phyloP scores from a whole-genome alignment of 352 stramenopile species.

The Phytopythium vexans region DNA sequence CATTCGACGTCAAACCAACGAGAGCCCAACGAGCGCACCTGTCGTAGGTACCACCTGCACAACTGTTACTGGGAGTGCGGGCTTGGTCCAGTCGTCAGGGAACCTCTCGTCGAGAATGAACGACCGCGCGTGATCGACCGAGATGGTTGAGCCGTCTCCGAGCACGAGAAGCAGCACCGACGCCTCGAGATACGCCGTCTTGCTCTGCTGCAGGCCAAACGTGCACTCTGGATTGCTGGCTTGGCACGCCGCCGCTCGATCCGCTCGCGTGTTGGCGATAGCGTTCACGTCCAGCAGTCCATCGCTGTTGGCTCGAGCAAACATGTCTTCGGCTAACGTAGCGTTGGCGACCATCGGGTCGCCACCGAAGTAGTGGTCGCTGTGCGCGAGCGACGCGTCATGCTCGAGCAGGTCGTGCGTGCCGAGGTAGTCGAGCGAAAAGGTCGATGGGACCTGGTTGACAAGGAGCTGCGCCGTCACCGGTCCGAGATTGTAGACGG shows the following conservation, averaged over 20 bases:
- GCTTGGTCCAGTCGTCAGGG: conserved; percentile 18
- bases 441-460: conserved; percentile 13
- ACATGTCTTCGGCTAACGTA: conserved; percentile 19
- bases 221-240: conserved; percentile 22
- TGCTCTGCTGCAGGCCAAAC: conserved; percentile 16
- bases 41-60: conserved; percentile 12
- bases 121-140: conserved; percentile 14
- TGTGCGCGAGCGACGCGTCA: conserved; percentile 32
- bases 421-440: conserved; percentile 31
- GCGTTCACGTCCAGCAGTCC: conserved; percentile 17
- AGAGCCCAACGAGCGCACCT: conserved; percentile 8
- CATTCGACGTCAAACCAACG: background rate
- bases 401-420: conserved; percentile 32
- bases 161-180: conserved; percentile 25
- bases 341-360: conserved; percentile 23
- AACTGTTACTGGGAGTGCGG: conserved; percentile 10
- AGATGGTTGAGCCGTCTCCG: conserved; percentile 15
- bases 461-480: conserved; percentile 12
- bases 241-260: conserved; percentile 17
- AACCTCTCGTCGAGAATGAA: conserved; percentile 40
- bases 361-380: conserved; percentile 24
- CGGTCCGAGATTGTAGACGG: conserved; percentile 29
- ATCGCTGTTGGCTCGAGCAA: conserved; percentile 17
- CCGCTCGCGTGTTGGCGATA: conserved; percentile 16
- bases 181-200: conserved; percentile 25